Evolutionary conservation across 306 rosid species (phyloP).

Genomic region (Luffa aegyptiaca): DNA sequence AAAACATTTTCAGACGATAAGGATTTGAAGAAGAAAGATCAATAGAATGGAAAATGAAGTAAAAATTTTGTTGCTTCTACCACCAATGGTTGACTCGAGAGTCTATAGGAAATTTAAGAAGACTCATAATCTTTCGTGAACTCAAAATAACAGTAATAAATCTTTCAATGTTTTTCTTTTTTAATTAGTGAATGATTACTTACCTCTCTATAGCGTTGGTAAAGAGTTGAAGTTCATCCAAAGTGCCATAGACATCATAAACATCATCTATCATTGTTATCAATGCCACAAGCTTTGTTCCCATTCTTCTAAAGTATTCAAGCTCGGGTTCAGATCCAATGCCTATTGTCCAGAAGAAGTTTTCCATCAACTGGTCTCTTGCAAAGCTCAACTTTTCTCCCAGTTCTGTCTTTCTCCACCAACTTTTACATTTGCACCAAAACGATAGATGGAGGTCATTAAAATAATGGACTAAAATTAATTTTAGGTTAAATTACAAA

Average conservation of each 20-base stretch:
- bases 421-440: neutral
- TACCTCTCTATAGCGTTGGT: neutral
- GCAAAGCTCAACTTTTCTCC: neutral
- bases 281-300: neutral
- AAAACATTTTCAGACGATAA: too few species aligned
- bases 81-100: too few species aligned
- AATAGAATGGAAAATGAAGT: too few species aligned
- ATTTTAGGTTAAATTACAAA: too few species aligned
- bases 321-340: neutral
- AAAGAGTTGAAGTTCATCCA: neutral
- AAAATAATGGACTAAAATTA: too few species aligned
- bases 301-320: neutral
- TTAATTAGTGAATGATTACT: neutral
- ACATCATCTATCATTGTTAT: neutral
- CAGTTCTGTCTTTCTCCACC: neutral
- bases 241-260: neutral
- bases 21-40: too few species aligned
- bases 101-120: too few species aligned
- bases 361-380: conserved; percentile 8
- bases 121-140: too few species aligned
- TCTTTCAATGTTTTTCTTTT: too few species aligned
- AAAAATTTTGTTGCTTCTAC: too few species aligned
- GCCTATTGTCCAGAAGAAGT: neutral
- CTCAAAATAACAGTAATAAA: too few species aligned
- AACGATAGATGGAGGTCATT: neutral